Evolutionary conservation across 345 rosid genomes (phyloP).

Genomic region (Arabis alpina): DNA sequence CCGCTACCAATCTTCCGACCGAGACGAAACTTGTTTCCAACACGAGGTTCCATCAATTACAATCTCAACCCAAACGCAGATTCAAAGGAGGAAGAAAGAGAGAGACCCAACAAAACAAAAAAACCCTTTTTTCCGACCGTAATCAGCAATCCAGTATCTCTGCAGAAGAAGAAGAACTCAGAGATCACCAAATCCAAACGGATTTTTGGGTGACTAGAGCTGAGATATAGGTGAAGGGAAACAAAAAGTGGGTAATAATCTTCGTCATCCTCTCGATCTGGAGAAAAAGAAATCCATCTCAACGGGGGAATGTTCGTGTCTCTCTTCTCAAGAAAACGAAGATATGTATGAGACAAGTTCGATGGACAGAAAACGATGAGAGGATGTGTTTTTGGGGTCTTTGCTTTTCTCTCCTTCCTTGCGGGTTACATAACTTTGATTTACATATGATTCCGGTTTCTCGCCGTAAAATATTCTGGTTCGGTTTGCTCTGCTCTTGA

Average conservation of each 20-base stretch:
- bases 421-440: background rate
- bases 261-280: constrained; percentile 23
- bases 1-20: constrained; percentile 75
- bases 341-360: background rate
- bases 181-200: constrained; percentile 18
- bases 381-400: constrained; percentile 27
- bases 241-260: background rate
- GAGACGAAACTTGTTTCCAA: constrained; percentile 65
- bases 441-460: background rate
- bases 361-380: constrained; percentile 37
- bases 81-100: constrained; percentile 7
- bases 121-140: background rate
- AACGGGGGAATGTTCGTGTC: too few relatives aligned
- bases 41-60: constrained; percentile 54
- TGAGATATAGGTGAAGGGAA: background rate
- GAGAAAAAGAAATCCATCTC: constrained; percentile 1
- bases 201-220: background rate
- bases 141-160: constrained; percentile 22
- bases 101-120: background rate
- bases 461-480: background rate
- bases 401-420: constrained; percentile 10
- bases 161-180: background rate
- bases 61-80: constrained; percentile 31
- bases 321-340: constrained; percentile 9
- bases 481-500: background rate